Percentiles rank a stretch among this genome's conserved stretches.
These are phyloP conservation scores for Pseudevernia furfuracea DNA, from an alignment of 495 filamentous ascomycete genomes.

Conservation along the genomic window DNA sequence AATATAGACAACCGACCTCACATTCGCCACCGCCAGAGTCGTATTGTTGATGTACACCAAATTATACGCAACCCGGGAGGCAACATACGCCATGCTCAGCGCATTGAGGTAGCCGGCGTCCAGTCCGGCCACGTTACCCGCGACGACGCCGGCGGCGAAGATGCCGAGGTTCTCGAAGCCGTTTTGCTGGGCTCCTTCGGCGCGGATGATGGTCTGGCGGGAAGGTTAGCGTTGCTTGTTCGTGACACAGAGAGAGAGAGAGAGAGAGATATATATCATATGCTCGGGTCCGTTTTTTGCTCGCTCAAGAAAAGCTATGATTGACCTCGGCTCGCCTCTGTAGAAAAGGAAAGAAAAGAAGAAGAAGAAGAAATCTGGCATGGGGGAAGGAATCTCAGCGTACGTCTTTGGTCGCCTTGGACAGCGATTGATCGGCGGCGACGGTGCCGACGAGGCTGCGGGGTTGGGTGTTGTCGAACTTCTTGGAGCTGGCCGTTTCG, in stretches of 20 bases:
- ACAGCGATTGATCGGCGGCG: not conserved
- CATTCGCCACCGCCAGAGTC: not conserved
- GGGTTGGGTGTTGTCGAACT: conserved; percentile 1
- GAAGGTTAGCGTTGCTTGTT: too few relatives aligned
- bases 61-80: not conserved
- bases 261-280: too few relatives aligned
- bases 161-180: conserved; percentile 44
- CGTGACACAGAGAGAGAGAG: too few relatives aligned
- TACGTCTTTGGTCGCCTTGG: not conserved
- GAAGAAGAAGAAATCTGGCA: too few relatives aligned
- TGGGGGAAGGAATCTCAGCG: not conserved
- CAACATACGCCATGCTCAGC: not conserved
- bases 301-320: not conserved
- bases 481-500: not conserved
- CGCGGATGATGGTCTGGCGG: conserved; percentile 35
- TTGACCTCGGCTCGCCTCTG: too few relatives aligned
- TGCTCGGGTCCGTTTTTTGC: too few relatives aligned
- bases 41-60: not conserved
- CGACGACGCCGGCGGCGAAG: conserved; percentile 44
- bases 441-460: not conserved
- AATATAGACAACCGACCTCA: not conserved
- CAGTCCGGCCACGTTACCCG: conserved; percentile 40
- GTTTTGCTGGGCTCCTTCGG: conserved; percentile 41
- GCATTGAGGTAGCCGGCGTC: conserved; percentile 8
- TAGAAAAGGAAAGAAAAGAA: too few relatives aligned